Evolutionary conservation across 1,139 yeast species (phyloP), one percentile per base, ranked within the genome.

Genomic region (Taiozyma sp.): DNA sequence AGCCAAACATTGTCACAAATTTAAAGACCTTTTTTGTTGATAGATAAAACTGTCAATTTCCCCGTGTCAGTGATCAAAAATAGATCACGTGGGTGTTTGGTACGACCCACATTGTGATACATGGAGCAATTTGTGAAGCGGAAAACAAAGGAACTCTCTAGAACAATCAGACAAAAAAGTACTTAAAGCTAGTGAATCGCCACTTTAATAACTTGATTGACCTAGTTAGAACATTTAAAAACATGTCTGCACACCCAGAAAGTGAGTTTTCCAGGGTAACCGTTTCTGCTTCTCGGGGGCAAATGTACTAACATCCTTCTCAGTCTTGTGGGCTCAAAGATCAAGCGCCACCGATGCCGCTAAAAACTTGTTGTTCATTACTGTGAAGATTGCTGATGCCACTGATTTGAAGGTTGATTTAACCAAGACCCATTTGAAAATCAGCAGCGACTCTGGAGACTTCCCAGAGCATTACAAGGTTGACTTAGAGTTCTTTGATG

Each of bases 271-370:
- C 22, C 13, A 12, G 14, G 4, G 1, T 4, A 13, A 14, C 2
- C 28, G n/a, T 38, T 14, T 30, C 14, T n/a, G 3, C 8, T 24
- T 27, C 30, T 10, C 28, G 14, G 19, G 34, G 24, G 13, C 34
- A 30, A 51, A 36, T 22, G 28, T 16, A 47, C 51, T 44, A 48
- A 51, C 34, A 10, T 2, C 24, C 12, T 13, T 28, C 8, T 12
- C 44, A 79, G 95, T 90, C 48, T 76, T 80, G 67, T 93, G 99
- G 99, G 98, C 99, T 24, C 99, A 93, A 74, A 88, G 99, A 72
- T 90, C 97, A 48, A 83, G 77, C 65, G 84, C 77, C 23, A 71
- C 76, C 8, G 96, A 84, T 41, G 80, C 80, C 16, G 75, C 81
- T 43, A 91, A 88, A 71, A 93, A 93, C 69, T 67, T 90, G 43